Evolutionary conservation across 805 yeast species (phyloP).

Genomic region (Blastobotrys americana): DNA sequence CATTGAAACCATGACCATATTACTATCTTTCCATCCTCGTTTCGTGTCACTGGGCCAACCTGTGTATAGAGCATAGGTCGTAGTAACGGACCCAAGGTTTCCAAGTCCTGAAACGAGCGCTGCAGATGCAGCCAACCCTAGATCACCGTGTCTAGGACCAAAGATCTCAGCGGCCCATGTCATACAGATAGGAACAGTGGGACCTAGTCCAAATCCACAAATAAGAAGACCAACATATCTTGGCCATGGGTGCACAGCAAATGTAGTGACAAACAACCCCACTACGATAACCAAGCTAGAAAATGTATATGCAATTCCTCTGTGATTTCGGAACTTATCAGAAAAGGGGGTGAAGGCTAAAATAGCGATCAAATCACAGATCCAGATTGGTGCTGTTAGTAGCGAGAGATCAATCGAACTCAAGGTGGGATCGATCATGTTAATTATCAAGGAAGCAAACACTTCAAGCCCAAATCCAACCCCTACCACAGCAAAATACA

Average conservation of each 20-base stretch:
- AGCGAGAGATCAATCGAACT: constrained; percentile 64
- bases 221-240: constrained; percentile 73
- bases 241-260: constrained; percentile 65
- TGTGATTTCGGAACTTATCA: constrained; percentile 51
- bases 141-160: constrained; percentile 64
- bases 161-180: constrained; percentile 75
- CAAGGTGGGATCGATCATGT: constrained; percentile 53
- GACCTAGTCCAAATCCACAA: constrained; percentile 83
- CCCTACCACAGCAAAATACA: constrained; percentile 92
- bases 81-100: constrained; percentile 75
- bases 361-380: constrained; percentile 73
- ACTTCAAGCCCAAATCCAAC: constrained; percentile 84
- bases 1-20: constrained; percentile 78
- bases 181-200: constrained; percentile 86
- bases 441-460: constrained; percentile 72
- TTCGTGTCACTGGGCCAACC: constrained; percentile 80
- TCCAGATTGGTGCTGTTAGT: constrained; percentile 84
- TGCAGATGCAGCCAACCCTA: constrained; percentile 75
- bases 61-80: constrained; percentile 75
- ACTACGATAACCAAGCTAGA: constrained; percentile 62
- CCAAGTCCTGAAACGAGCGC: constrained; percentile 85
- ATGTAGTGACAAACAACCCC: constrained; percentile 72
- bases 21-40: constrained; percentile 57
- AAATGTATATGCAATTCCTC: constrained; percentile 56
- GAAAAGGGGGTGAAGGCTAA: constrained; percentile 71